Evolutionary conservation across 768 basidiomycete genomes (phyloP).

Genomic region (Collybia nuda): DNA sequence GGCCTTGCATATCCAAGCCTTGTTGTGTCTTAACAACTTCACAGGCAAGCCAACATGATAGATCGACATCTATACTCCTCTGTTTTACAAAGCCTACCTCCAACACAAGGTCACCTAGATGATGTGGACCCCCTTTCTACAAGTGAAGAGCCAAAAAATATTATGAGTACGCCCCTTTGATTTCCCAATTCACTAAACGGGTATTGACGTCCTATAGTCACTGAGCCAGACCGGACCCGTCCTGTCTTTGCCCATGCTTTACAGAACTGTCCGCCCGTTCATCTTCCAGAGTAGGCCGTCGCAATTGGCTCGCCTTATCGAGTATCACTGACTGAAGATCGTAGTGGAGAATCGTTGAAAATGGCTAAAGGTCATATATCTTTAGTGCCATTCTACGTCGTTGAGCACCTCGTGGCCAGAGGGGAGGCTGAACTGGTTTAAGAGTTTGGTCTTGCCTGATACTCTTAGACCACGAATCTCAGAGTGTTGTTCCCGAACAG

Average conservation of each 20-base stretch:
- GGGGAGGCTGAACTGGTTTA: slow-evolving; percentile 80
- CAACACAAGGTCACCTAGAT: slow-evolving; percentile 72
- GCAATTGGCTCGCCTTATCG: not conserved
- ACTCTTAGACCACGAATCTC: too few relatives aligned
- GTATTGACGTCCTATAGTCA: slow-evolving; percentile 47
- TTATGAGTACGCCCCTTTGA: slow-evolving; percentile 57
- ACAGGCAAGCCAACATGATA: slow-evolving; percentile 72
- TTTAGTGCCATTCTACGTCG: slow-evolving; percentile 70
- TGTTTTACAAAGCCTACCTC: slow-evolving; percentile 82
- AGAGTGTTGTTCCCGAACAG: not conserved
- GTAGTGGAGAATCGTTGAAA: slow-evolving; percentile 65
- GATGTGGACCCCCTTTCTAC: slow-evolving; percentile 48
- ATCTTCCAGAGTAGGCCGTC: slow-evolving; percentile 63
- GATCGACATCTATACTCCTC: slow-evolving; percentile 79
- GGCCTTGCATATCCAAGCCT: not conserved
- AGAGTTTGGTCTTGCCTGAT: slow-evolving; percentile 1
- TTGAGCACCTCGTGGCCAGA: slow-evolving; percentile 70
- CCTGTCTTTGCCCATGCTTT: slow-evolving; percentile 85
- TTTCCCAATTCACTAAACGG: not conserved
- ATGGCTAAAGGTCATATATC: slow-evolving; percentile 84
- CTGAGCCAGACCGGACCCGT: slow-evolving; percentile 70
- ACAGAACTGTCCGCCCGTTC: slow-evolving; percentile 63
- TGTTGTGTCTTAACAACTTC: not conserved
- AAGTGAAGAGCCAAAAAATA: too few relatives aligned
- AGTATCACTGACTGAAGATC: not conserved